Percentiles rank a stretch among this genome's conserved stretches.
Conservation (phyloP, 2,329 filamentous ascomycete genomes). For the Calonectria multiphialidica region DNA sequence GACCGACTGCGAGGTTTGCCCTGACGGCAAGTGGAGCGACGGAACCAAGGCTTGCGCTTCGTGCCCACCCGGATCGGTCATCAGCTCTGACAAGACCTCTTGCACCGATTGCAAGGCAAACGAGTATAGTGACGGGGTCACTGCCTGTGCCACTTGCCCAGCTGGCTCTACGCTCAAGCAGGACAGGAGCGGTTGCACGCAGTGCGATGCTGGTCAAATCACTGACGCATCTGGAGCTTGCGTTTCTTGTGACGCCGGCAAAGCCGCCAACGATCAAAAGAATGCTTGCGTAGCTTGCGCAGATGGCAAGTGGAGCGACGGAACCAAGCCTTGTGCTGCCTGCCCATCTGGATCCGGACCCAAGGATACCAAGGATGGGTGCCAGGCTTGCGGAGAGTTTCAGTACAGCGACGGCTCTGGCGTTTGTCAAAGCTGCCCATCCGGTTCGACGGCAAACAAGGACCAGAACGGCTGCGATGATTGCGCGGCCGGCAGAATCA, state of each 20-base stretch:
- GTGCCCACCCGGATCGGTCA: neutral
- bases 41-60: neutral
- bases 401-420: neutral
- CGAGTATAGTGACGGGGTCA: neutral
- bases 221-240: neutral
- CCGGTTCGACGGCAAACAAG: neutral
- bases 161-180: neutral
- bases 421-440: neutral
- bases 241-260: neutral
- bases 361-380: neutral
- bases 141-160: neutral
- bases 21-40: neutral
- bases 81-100: neutral
- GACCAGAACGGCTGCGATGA: neutral
- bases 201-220: neutral
- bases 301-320: neutral
- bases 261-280: neutral
- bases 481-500: neutral
- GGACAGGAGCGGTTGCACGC: neutral
- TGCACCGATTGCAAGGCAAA: neutral
- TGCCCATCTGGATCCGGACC: neutral
- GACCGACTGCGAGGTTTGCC: neutral
- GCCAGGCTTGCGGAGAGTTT: neutral
- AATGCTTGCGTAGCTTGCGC: neutral
- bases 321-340: neutral